Evolutionary conservation across 495 filamentous ascomycete species (phyloP), one percentile per base, ranked within the genome.

Genomic region (Penicillium ochrochloron): DNA sequence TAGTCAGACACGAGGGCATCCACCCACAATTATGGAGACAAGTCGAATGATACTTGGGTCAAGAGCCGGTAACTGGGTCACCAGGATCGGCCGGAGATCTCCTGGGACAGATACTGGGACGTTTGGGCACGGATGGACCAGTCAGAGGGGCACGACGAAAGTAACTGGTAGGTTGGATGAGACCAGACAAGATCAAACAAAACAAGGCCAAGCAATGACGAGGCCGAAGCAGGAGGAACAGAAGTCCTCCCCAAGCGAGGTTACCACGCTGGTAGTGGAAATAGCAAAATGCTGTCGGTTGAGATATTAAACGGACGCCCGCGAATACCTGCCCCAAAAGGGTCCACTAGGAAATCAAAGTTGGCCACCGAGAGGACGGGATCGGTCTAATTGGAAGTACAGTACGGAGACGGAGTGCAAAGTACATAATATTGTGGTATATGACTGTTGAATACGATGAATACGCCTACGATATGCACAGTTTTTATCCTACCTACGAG

Each of bases 301-400:
- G 52, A 42, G 62, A 65, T 67, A 70, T 72, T 70, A 73, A 69
- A 21, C 56, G 63, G 63, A 71, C 65, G 63, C 63, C 65, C 66
- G 54, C 57, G 59, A 62, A 57, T 29, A 33, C 29, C 10, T 23
- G 29, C 35, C 60, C 59, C 51, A 17, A 34, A 51, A 67, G 67
- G 72, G 66, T 73, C 72, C 72, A 74, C 72, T 37, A 29, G 53
- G 63, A 51, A 60, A 60, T 63, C 56, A 63, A 46, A 61, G 53
- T 59, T 67, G 56, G 59, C 56, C 58, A 62, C 64, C 46, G 52
- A 27, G 41, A 3, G 23, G 56, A 55, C 25, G 23, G 33, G 39
- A 14, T 12, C 8, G 29, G 29, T 31, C 48, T 17, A 46, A 46
- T 21, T 46, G 42, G 48, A 29, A 51, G 25, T 51, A 14, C 48